phyloP scores from a whole-genome alignment of 2,329 filamentous ascomycete species.

The Ceratocystis cacaofunesta region DNA sequence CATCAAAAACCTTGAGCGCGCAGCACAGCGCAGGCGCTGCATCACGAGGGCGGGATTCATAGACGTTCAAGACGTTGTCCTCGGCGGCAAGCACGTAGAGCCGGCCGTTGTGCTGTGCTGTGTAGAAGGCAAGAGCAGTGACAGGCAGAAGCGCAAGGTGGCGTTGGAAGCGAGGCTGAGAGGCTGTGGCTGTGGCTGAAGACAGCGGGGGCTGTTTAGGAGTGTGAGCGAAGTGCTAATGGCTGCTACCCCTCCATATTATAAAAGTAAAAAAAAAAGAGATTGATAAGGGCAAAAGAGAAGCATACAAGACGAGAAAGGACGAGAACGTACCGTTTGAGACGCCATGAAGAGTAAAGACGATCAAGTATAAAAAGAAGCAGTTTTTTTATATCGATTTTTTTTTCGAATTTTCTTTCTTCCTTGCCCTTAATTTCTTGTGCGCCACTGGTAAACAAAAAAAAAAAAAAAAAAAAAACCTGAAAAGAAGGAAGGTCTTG shows the following conservation, averaged over 20 bases:
- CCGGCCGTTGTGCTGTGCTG: slow-evolving; percentile 20
- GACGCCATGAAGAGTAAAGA: slow-evolving; percentile 4
- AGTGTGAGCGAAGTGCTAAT: not conserved
- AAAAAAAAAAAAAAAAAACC: not conserved
- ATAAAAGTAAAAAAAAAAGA: slow-evolving; percentile 8
- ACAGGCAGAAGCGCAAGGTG: slow-evolving; percentile 31
- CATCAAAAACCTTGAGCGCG: slow-evolving; percentile 41
- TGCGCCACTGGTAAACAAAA: not conserved
- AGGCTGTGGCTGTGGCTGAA: not conserved
- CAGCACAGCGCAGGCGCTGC: slow-evolving; percentile 26
- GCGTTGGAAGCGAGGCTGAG: slow-evolving; percentile 8
- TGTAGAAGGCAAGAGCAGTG: slow-evolving; percentile 43
- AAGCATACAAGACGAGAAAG: slow-evolving; percentile 13
- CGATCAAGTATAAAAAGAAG: not conserved
- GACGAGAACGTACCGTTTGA: not conserved
- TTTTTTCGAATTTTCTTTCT: too few species aligned
- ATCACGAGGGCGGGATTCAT: slow-evolving; percentile 25
- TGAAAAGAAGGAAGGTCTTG: not conserved
- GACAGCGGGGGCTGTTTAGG: not conserved
- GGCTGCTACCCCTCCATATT: not conserved
- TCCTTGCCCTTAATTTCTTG: too few species aligned
- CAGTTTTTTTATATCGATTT: too few species aligned
- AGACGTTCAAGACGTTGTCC: slow-evolving; percentile 42
- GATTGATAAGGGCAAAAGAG: slow-evolving; percentile 7
- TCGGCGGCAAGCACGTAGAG: slow-evolving; percentile 43